phyloP scores from a whole-genome alignment of 495 filamentous ascomycete species.

The Penicillium macrosclerotiorum region DNA sequence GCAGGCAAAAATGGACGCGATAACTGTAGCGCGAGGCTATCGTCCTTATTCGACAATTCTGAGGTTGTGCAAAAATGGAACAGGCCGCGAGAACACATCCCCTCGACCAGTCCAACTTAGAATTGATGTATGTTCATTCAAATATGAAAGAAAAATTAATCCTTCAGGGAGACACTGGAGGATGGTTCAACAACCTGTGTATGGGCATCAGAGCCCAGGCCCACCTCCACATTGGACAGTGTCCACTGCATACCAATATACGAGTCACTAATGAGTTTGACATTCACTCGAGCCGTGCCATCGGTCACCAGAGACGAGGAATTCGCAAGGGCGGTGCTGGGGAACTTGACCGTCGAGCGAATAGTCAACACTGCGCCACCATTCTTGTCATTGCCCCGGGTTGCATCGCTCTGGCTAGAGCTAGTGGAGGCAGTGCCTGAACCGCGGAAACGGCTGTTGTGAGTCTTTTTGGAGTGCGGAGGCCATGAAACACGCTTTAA shows the following conservation, averaged over 20 bases:
- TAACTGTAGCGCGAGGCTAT: too few relatives aligned
- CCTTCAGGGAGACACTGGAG: constrained; percentile 21
- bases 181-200: constrained; percentile 25
- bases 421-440: constrained; percentile 20
- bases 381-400: constrained; percentile 15
- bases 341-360: constrained; percentile 60
- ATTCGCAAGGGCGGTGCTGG: constrained; percentile 33
- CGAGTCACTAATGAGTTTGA: constrained; percentile 76
- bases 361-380: constrained; percentile 16
- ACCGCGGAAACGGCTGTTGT: constrained; percentile 18
- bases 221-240: constrained; percentile 27
- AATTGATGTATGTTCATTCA: too few relatives aligned
- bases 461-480: constrained; percentile 24
- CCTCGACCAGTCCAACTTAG: too few relatives aligned
- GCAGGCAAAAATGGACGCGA: too few relatives aligned
- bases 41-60: too few relatives aligned
- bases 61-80: too few relatives aligned
- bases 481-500: constrained; percentile 84
- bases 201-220: constrained; percentile 8
- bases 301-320: constrained; percentile 12
- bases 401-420: constrained; percentile 25
- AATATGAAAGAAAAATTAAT: too few relatives aligned
- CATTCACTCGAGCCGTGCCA: constrained; percentile 52
- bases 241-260: constrained; percentile 80
- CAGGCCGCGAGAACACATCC: too few relatives aligned